These are phyloP conservation scores for Colletotrichum sp. DNA, from an alignment of 2,329 filamentous ascomycete genomes.

Conservation along the genomic window DNA sequence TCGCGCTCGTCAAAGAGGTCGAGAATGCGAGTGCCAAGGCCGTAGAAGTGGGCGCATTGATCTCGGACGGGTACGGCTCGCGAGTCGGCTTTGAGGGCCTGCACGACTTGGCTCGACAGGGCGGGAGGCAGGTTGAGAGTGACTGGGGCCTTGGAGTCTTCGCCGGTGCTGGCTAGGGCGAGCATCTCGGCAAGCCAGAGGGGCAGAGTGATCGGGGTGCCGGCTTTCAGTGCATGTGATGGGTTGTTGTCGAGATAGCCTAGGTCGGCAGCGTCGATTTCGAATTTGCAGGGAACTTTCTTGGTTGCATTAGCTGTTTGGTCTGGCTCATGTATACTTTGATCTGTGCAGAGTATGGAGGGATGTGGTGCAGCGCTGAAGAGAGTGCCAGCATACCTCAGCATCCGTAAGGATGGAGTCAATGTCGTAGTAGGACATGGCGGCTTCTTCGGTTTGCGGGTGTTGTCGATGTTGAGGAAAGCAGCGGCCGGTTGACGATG, in stretches of 20 bases:
- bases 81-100: slow-evolving; percentile 90
- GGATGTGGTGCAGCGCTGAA: neutral
- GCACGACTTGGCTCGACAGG: slow-evolving; percentile 80
- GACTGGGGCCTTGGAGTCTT: slow-evolving; percentile 64
- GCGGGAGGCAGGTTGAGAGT: slow-evolving; percentile 83
- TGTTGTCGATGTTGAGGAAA: neutral
- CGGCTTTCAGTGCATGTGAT: slow-evolving; percentile 72
- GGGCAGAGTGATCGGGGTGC: slow-evolving; percentile 82
- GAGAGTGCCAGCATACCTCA: slow-evolving; percentile 59
- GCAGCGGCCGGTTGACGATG: neutral
- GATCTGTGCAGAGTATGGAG: neutral
- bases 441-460: neutral
- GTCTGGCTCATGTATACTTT: neutral
- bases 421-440: slow-evolving; percentile 82
- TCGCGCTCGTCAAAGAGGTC: slow-evolving; percentile 86
- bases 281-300: slow-evolving; percentile 96
- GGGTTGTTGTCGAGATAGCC: slow-evolving; percentile 90
- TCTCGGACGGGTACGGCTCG: slow-evolving; percentile 83
- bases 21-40: slow-evolving; percentile 81
- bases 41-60: slow-evolving; percentile 87
- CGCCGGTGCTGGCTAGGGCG: slow-evolving; percentile 65
- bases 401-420: slow-evolving; percentile 85
- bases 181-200: slow-evolving; percentile 97
- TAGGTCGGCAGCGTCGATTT: slow-evolving; percentile 84
- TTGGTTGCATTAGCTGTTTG: slow-evolving; percentile 38